Percentiles rank a stretch among this genome's conserved stretches.
Conservation (phyloP, 345 rosid genomes). For the Murraya koenigii region DNA sequence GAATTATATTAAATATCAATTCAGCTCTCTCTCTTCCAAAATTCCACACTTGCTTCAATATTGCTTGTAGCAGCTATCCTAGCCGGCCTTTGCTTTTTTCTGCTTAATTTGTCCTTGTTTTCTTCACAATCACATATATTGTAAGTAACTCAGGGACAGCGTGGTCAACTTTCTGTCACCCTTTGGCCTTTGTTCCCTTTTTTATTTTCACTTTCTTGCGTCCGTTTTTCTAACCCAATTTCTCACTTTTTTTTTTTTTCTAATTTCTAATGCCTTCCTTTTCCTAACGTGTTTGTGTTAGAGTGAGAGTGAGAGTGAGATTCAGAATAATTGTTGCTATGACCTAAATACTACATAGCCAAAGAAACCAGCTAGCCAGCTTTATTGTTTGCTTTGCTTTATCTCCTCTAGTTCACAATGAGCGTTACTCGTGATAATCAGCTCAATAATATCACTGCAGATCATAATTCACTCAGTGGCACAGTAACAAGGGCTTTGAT, state of each 20-base stretch:
- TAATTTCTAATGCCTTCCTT: neutral
- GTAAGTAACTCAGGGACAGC: neutral
- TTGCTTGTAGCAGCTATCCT: neutral
- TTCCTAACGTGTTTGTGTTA: neutral
- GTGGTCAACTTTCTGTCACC: slow-evolving; percentile 9
- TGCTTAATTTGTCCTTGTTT: neutral
- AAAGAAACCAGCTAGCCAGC: neutral
- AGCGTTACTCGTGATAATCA: slow-evolving; percentile 1
- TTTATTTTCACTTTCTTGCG: neutral
- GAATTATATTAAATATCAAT: no score
- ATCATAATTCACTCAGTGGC: neutral
- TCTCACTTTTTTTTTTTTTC: neutral
- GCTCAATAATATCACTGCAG: neutral
- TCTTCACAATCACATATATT: neutral
- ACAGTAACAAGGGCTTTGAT: neutral
- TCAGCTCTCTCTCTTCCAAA: neutral
- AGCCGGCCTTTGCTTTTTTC: neutral
- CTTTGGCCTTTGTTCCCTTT: neutral
- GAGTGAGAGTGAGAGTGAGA: neutral
- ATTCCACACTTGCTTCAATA: slow-evolving; percentile 6
- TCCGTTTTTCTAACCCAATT: slow-evolving; percentile 4
- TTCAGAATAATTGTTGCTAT: neutral
- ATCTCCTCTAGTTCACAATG: slow-evolving; percentile 1
- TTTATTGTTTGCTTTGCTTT: neutral
- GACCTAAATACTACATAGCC: neutral